Percentiles rank a stretch among this genome's conserved stretches.
Evolutionary conservation across 306 rosid species (phyloP).

Genomic region (Quercus alba): DNA sequence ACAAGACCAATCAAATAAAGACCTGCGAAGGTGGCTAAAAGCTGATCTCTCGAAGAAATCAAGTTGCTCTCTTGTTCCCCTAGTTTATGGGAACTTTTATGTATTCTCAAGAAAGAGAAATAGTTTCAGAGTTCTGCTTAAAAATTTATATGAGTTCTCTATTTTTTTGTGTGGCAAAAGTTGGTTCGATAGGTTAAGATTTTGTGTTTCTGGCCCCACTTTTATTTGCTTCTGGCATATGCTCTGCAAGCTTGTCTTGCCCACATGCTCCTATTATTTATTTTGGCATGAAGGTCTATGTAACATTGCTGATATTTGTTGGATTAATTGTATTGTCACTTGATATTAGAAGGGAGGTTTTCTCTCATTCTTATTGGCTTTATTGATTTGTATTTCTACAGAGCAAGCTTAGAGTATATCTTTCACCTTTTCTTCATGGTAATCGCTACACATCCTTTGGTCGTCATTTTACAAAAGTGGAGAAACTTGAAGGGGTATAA

Average conservation of each 20-base stretch:
- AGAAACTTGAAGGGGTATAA: conserved; percentile 79
- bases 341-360: background rate
- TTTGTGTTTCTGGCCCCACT: background rate
- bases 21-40: no score
- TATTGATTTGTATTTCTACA: conserved; percentile 36
- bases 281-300: background rate
- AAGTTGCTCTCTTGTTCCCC: background rate
- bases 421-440: conserved; percentile 75
- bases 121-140: background rate
- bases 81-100: background rate
- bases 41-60: background rate
- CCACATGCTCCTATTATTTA: background rate
- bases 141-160: background rate
- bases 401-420: conserved; percentile 71
- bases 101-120: background rate
- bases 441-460: conserved; percentile 93
- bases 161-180: background rate
- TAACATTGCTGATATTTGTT: background rate
- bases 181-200: background rate
- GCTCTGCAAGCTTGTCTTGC: background rate
- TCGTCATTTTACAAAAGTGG: conserved; percentile 85
- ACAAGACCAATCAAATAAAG: no score
- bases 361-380: conserved; percentile 3
- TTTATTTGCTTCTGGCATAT: background rate
- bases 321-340: background rate